These are phyloP conservation scores for Pholiota conissans DNA, from an alignment of 768 basidiomycete genomes.

Conservation along the genomic window DNA sequence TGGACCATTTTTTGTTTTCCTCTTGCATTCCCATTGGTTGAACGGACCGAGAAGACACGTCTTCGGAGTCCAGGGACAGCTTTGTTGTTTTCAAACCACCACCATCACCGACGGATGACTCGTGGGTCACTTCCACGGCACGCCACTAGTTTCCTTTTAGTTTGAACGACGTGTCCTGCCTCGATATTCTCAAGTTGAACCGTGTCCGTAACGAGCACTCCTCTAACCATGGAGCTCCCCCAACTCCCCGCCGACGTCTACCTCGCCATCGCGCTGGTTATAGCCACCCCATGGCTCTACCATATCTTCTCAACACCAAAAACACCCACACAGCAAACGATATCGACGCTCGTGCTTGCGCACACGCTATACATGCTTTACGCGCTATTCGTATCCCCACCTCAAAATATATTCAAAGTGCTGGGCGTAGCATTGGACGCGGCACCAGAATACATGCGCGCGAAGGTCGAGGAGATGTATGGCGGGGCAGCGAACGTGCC, in stretches of 20 bases:
- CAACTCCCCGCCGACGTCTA: slow-evolving; percentile 22
- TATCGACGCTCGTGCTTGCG: slow-evolving; percentile 40
- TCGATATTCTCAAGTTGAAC: no score
- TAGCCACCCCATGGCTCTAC: slow-evolving; percentile 28
- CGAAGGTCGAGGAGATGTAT: slow-evolving; percentile 39
- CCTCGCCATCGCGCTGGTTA: slow-evolving; percentile 19
- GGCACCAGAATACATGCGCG: slow-evolving; percentile 51
- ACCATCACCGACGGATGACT: not conserved
- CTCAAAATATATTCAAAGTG: slow-evolving; percentile 61
- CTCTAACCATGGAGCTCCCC: slow-evolving; percentile 16
- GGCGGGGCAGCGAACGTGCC: slow-evolving; percentile 41
- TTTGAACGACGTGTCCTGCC: no score
- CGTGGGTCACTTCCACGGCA: no score
- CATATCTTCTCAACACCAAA: slow-evolving; percentile 15
- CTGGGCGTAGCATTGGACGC: slow-evolving; percentile 56
- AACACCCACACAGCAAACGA: slow-evolving; percentile 9
- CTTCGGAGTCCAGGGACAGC: not conserved
- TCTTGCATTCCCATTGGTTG: no score
- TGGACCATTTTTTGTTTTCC: slow-evolving; percentile 37
- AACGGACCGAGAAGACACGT: no score
- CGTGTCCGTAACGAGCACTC: not conserved
- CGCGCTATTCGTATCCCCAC: slow-evolving; percentile 43
- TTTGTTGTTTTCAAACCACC: not conserved
- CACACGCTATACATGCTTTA: slow-evolving; percentile 55
- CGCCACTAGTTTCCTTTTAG: no score